phyloP scores from a whole-genome alignment of 2,329 filamentous ascomycete species.

The Byssochlamys sp. region DNA sequence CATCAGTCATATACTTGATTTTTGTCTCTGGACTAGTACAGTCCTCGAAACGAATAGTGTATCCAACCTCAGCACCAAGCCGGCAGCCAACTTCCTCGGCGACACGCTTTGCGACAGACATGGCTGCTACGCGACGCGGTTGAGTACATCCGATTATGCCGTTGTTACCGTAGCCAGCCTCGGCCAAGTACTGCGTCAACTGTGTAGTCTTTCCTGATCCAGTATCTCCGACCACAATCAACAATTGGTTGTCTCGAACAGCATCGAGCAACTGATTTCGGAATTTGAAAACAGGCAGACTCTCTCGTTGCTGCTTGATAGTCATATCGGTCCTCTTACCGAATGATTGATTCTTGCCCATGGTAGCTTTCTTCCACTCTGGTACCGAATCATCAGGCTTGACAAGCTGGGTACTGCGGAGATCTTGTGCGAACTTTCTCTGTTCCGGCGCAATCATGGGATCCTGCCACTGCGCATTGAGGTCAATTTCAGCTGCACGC shows the following conservation, averaged over 20 bases:
- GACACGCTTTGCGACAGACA: slow-evolving; percentile 95
- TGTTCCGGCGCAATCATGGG: slow-evolving; percentile 83
- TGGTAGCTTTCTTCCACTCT: slow-evolving; percentile 83
- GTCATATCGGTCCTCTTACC: slow-evolving; percentile 82
- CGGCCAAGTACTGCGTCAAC: slow-evolving; percentile 85
- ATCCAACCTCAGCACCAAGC: slow-evolving; percentile 85
- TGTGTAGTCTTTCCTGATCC: slow-evolving; percentile 97
- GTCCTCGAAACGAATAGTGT: slow-evolving; percentile 96
- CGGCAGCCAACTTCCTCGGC: slow-evolving; percentile 88
- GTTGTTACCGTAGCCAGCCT: slow-evolving; percentile 76
- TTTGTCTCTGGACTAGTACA: slow-evolving; percentile 76
- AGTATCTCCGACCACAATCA: slow-evolving; percentile 95
- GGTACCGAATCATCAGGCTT: slow-evolving; percentile 61
- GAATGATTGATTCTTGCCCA: slow-evolving; percentile 67
- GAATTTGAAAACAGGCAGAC: slow-evolving; percentile 80
- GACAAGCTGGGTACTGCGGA: slow-evolving; percentile 57
- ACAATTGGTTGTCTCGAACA: slow-evolving; percentile 73
- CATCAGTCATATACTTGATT: slow-evolving; percentile 99
- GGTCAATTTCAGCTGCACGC: slow-evolving; percentile 65
- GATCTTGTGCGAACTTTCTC: slow-evolving; percentile 77
- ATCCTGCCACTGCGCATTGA: slow-evolving; percentile 89
- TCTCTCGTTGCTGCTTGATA: slow-evolving; percentile 90
- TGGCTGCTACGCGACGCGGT: slow-evolving; percentile 89
- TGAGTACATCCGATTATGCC: slow-evolving; percentile 95
- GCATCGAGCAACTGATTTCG: slow-evolving; percentile 79